Base-by-base conservation (phyloP, 169 alveolate genomes). In the Neospora caninum region DNA sequence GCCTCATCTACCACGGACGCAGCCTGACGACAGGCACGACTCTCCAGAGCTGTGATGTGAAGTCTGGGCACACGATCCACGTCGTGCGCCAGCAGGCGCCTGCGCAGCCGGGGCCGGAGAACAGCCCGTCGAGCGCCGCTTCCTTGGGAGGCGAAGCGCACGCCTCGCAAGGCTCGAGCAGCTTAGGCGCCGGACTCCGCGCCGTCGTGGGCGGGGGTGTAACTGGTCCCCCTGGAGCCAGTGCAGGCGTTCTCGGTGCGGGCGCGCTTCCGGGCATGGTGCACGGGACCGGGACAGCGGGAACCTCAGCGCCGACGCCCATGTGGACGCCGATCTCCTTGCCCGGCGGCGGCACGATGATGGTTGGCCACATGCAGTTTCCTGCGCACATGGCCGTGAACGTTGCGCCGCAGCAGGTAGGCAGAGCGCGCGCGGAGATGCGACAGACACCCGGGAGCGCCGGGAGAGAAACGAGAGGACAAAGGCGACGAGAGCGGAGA, bases 321-420 rank as follows among this genome's bases (percentile, higher is more conserved):
- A 78, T n/a, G 89, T 91, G 94, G 94, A 73, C 80, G 49, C 94
- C 86, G 70, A 64, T 91, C 69, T 39, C 94, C 7, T 54, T 91
- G 13, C 94, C 86, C 29, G 94, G 94, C 4, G 92, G 92, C 1
- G 94, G 89, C 38, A 80, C 94, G 0, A 64, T 91, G 53, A 80
- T 91, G 43, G 88, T 91, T 0, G 94, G 89, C 18, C 89, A 82
- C 67, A 38, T 82, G 89, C 89, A 82, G 64, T 49, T 82, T 22
- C 89, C 89, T 0, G 89, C 89, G 13, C 31, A 25, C 22, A 6
- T 78, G 86, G 31, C 86, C 27, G 27, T 78, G 86, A 78, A 20
- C 13, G 43, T 20, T 29, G 86, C 39, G 45, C 27, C 39, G 29
- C 86, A 18, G 45, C 86, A 78, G 86, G 86, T 78, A n/a, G 58